Evolutionary conservation across 257 asterid genomes (phyloP).

Genomic region (Penstemon barbatus): DNA sequence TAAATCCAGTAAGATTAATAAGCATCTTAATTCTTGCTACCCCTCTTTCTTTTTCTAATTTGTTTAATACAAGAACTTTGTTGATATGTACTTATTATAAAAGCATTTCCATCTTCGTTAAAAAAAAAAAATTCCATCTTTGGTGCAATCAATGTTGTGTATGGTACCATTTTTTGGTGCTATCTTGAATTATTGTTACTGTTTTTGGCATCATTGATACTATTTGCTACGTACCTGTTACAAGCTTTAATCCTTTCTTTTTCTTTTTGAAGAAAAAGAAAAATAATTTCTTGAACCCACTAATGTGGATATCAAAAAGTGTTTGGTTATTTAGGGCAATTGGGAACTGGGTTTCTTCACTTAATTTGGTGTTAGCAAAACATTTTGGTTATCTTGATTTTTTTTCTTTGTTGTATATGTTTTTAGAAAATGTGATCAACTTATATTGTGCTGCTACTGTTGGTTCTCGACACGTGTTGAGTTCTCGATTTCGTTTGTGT

Average conservation of each 20-base stretch:
- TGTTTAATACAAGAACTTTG: conserved; percentile 9
- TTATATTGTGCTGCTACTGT: not conserved
- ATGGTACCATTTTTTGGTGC: conserved; percentile 32
- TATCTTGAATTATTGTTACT: conserved; percentile 34
- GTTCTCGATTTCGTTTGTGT: not conserved
- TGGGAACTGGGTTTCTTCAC: conserved; percentile 37
- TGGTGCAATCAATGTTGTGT: conserved; percentile 37
- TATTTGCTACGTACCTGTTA: conserved; percentile 44
- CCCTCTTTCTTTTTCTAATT: conserved; percentile 13
- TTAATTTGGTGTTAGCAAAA: conserved; percentile 39
- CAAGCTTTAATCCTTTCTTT: conserved; percentile 7
- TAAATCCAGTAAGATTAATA: too few relatives aligned
- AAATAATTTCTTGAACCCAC: conserved; percentile 23
- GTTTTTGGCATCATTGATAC: conserved; percentile 35
- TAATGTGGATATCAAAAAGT: conserved; percentile 38
- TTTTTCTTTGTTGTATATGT: not conserved
- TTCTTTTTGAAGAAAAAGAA: not conserved
- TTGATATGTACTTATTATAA: conserved; percentile 12
- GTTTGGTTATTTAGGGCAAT: conserved; percentile 38
- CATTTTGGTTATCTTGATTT: conserved; percentile 36
- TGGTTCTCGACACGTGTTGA: conserved; percentile 20
- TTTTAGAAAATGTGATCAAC: conserved; percentile 10
- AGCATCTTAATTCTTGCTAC: not conserved
- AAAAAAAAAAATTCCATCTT: not conserved
- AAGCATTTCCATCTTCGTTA: conserved; percentile 19